Conservation (phyloP, 805 yeast species). For the Metschnikowia dekortorum region DNA sequence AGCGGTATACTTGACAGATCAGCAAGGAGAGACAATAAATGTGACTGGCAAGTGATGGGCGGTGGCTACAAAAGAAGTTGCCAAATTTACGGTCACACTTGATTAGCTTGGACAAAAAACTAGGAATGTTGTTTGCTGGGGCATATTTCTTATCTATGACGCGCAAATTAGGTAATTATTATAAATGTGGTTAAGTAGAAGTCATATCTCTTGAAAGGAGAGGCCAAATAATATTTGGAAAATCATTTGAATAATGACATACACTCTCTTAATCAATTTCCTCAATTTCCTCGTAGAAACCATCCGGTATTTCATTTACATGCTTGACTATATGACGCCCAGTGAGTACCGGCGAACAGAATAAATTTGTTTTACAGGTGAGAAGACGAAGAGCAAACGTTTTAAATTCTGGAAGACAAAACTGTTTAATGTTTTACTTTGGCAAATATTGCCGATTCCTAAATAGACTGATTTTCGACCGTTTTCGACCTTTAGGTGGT, state of each 20-base stretch:
- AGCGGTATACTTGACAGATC: not conserved
- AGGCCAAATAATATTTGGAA: not conserved
- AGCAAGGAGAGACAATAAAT: not conserved
- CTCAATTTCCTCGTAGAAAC: no score
- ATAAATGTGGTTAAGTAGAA: not conserved
- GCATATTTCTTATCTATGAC: not conserved
- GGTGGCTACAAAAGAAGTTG: not conserved
- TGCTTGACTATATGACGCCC: no score
- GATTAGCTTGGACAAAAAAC: not conserved
- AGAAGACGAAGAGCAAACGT: no score
- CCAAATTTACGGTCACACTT: not conserved
- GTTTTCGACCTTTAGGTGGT: not conserved
- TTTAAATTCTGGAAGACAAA: no score
- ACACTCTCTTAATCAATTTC: not conserved
- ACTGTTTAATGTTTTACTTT: not conserved
- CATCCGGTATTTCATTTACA: no score
- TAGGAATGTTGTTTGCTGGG: not conserved
- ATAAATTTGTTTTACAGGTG: no score
- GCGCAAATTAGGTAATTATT: not conserved
- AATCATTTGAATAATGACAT: not conserved
- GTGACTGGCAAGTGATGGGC: not conserved
- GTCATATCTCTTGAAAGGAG: not conserved
- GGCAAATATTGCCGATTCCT: not conserved
- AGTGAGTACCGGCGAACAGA: no score
- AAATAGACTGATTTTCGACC: not conserved